These are phyloP conservation scores for Lyophyllum atratum DNA, from an alignment of 768 basidiomycete genomes.

Conservation along the genomic window DNA sequence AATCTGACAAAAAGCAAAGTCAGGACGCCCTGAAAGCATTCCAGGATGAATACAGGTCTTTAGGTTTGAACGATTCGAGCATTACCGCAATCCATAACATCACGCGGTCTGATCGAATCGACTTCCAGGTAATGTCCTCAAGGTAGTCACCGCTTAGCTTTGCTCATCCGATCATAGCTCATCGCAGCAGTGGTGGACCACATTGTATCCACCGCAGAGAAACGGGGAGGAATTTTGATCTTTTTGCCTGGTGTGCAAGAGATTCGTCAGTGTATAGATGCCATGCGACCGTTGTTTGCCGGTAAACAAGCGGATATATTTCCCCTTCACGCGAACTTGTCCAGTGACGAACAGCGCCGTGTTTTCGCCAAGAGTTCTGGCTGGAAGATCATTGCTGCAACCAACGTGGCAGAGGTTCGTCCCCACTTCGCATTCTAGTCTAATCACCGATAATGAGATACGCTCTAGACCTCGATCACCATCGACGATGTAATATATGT, in stretches of 20 bases:
- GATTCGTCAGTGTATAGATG: constrained; percentile 75
- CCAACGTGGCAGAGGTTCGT: constrained; percentile 87
- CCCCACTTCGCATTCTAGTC: neutral
- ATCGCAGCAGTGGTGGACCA: constrained; percentile 67
- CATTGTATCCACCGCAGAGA: constrained; percentile 51
- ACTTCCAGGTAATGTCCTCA: constrained; percentile 58
- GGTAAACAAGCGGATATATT: constrained; percentile 53
- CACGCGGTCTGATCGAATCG: constrained; percentile 62
- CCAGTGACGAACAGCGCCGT: constrained; percentile 77
- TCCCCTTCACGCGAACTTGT: constrained; percentile 88
- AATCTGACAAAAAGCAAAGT: constrained; percentile 36
- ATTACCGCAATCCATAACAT: constrained; percentile 63
- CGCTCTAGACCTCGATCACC: constrained; percentile 79
- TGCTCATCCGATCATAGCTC: constrained; percentile 41
- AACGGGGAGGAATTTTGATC: constrained; percentile 73
- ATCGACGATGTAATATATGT: constrained; percentile 90
- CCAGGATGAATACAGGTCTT: constrained; percentile 47
- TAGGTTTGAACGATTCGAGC: constrained; percentile 53
- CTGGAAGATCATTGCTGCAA: constrained; percentile 87
- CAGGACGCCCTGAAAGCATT: constrained; percentile 49
- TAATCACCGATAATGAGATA: neutral
- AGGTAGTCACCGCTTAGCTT: neutral
- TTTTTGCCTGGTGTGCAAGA: constrained; percentile 93
- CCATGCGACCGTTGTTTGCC: constrained; percentile 40
- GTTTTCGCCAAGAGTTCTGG: constrained; percentile 66